A percentile compares a stretch with the other conserved stretches of the same genome.
Evolutionary conservation across 2,329 filamentous ascomycete species (phyloP).

Genomic region (Sarocladiaceae sp.): DNA sequence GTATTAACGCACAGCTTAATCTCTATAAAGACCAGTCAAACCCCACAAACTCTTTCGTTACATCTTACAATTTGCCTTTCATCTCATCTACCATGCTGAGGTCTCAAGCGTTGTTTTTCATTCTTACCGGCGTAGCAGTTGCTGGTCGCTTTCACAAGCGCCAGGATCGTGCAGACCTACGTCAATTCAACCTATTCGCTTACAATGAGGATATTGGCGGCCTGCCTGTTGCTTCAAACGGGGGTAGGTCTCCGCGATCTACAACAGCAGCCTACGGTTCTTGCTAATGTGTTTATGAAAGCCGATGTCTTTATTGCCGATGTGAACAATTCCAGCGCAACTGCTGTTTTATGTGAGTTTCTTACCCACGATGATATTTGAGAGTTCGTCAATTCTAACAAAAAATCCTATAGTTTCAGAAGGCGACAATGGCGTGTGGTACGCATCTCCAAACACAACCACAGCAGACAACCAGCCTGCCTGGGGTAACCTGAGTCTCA

Average conservation of each 20-base stretch:
- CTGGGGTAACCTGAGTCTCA: not conserved
- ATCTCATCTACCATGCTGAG: not conserved
- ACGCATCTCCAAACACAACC: not conserved
- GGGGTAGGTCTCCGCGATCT: not conserved
- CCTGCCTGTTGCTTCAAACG: not conserved
- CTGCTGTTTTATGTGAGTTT: not conserved
- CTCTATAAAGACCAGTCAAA: no score
- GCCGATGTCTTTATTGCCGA: not conserved
- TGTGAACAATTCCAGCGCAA: not conserved
- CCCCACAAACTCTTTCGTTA: no score
- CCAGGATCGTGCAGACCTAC: not conserved
- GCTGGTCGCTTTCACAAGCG: not conserved
- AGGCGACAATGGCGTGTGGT: not conserved
- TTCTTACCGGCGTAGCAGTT: not conserved
- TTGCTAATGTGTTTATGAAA: not conserved
- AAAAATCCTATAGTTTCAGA: no score
- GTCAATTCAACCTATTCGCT: not conserved
- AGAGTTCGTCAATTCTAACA: no score
- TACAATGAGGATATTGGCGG: not conserved
- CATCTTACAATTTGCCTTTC: no score
- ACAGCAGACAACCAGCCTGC: not conserved
- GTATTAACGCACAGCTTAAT: no score
- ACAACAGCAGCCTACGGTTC: not conserved
- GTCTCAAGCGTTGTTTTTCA: not conserved
- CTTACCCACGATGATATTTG: no score